Evolutionary conservation across 2,329 filamentous ascomycete genomes (phyloP).

Genomic region (Blastomyces emzantsi): DNA sequence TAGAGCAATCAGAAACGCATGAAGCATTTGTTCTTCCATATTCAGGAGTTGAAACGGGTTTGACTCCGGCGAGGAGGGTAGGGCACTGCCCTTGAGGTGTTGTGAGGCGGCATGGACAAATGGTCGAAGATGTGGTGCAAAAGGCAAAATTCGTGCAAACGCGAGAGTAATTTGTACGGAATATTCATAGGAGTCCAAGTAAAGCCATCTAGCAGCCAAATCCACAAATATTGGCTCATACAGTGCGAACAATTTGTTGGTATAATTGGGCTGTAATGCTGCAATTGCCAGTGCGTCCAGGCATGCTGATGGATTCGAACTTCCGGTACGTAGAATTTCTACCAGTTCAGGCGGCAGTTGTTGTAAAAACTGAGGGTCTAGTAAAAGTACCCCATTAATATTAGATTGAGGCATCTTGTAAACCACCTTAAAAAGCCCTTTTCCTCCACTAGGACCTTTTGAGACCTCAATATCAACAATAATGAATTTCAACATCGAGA

Average conservation of each 20-base stretch:
- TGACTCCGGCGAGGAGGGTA: conserved; percentile 26
- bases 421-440: conserved; percentile 15
- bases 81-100: conserved; percentile 25
- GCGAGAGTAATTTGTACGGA: conserved; percentile 51
- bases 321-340: conserved; percentile 55
- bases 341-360: conserved; percentile 62
- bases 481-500: conserved; percentile 7
- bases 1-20: conserved; percentile 53
- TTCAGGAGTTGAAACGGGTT: conserved; percentile 24
- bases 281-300: conserved; percentile 61
- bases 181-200: conserved; percentile 25
- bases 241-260: conserved; percentile 53
- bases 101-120: conserved; percentile 52
- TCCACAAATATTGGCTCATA: conserved; percentile 72
- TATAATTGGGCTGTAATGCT: conserved; percentile 55
- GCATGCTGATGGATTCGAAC: conserved; percentile 52
- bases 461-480: conserved; percentile 17
- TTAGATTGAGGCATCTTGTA: conserved; percentile 32
- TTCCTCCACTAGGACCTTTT: conserved; percentile 16
- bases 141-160: conserved; percentile 70
- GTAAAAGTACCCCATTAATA: conserved; percentile 44
- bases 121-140: conserved; percentile 68
- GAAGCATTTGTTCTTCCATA: conserved; percentile 33
- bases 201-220: conserved; percentile 69
- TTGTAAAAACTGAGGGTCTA: conserved; percentile 43